phyloP scores from a whole-genome alignment of 257 asterid species.

The Orobanche coerulescens region DNA sequence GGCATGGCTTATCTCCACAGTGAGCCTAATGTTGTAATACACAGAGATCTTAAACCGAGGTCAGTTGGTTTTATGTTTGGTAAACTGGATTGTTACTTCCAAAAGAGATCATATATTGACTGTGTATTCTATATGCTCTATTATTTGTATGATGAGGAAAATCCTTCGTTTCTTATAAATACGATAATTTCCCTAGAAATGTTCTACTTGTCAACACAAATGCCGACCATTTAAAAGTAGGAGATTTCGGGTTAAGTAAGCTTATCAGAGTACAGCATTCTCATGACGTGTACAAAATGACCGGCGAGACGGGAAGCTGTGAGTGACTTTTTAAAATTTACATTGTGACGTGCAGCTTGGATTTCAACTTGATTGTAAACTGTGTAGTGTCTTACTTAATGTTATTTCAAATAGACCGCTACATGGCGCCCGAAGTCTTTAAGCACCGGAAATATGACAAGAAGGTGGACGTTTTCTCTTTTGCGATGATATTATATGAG shows the following conservation, averaged over 20 bases:
- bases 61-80: slow-evolving; percentile 28
- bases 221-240: slow-evolving; percentile 97
- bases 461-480: slow-evolving; percentile 98
- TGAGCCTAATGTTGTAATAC: slow-evolving; percentile 92
- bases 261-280: slow-evolving; percentile 81
- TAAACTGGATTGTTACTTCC: not conserved
- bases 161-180: slow-evolving; percentile 20
- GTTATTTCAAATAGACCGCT: slow-evolving; percentile 53
- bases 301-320: slow-evolving; percentile 99
- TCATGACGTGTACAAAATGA: slow-evolving; percentile 92
- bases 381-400: slow-evolving; percentile 11
- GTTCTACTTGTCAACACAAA: slow-evolving; percentile 84
- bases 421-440: slow-evolving; percentile 99
- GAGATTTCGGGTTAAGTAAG: slow-evolving; percentile 97
- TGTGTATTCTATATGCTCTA: slow-evolving; percentile 1
- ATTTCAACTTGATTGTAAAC: slow-evolving; percentile 4
- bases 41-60: slow-evolving; percentile 99
- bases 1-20: slow-evolving; percentile 99
- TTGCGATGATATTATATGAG: slow-evolving; percentile 94
- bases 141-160: not conserved
- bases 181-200: slow-evolving; percentile 51
- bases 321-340: slow-evolving; percentile 30
- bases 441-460: slow-evolving; percentile 93
- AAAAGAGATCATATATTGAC: not conserved
- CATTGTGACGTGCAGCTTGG: not conserved